These are phyloP conservation scores for Chytriomyces hyalinus DNA, from an alignment of 192 early-diverging fungal genomes.

Conservation along the genomic window DNA sequence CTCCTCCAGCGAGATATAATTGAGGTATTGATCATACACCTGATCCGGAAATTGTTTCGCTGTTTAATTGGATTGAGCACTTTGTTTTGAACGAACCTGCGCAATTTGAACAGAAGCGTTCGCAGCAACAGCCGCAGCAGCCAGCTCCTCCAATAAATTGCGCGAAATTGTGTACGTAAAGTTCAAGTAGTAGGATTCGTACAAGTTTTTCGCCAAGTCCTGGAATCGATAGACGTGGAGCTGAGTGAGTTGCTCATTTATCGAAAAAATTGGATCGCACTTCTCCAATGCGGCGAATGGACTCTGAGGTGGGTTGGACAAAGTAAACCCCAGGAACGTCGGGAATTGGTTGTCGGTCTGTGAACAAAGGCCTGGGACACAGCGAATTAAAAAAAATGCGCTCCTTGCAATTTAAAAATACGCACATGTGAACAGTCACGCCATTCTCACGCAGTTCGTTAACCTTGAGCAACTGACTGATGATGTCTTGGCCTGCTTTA, in stretches of 20 bases:
- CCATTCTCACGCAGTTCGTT: constrained; percentile 95
- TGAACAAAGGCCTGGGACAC: constrained; percentile 71
- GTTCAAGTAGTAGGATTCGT: constrained; percentile 96
- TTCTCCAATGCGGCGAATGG: constrained; percentile 78
- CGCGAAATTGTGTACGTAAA: constrained; percentile 89
- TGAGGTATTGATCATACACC: constrained; percentile 97
- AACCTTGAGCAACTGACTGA: constrained; percentile 95
- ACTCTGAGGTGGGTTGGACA: constrained; percentile 86
- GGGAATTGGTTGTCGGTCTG: constrained; percentile 84
- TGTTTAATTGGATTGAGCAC: not conserved
- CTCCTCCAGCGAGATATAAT: constrained; percentile 89
- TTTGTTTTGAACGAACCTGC: constrained; percentile 61
- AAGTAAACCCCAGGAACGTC: constrained; percentile 99
- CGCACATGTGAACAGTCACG: constrained; percentile 95
- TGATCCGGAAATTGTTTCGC: constrained; percentile 16
- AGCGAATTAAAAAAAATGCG: constrained; percentile 12
- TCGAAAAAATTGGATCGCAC: constrained; percentile 45
- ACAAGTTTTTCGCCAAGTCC: constrained; percentile 88
- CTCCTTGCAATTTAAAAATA: constrained; percentile 9
- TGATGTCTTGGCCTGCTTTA: constrained; percentile 88
- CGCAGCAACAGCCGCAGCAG: constrained; percentile 75
- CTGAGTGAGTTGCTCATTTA: not conserved
- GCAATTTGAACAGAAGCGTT: constrained; percentile 80
- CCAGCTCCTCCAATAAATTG: constrained; percentile 90
- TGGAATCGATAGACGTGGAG: constrained; percentile 33